These are phyloP conservation scores for Cutaneotrichosporon sp. DNA, from an alignment of 1,284 basidiomycete genomes.

Conservation along the genomic window DNA sequence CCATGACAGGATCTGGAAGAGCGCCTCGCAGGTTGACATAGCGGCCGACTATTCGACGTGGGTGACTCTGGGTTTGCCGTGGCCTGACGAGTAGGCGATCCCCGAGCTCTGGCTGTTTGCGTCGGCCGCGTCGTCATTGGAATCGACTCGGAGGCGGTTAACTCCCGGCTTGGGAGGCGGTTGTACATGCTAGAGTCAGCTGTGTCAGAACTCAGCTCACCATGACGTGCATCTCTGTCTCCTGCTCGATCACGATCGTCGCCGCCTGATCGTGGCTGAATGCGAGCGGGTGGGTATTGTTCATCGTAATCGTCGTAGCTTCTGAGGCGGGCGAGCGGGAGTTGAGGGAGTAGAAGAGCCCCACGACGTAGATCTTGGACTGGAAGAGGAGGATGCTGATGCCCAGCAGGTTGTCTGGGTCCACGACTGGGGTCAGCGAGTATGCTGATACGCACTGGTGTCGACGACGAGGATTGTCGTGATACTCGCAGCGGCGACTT, in stretches of 20 bases:
- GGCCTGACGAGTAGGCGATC: background rate
- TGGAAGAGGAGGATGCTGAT: constrained; percentile 32
- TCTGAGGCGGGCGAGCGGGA: constrained; percentile 15
- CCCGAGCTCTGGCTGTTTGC: background rate
- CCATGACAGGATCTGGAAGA: no score
- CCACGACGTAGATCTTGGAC: constrained; percentile 34
- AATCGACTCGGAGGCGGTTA: background rate
- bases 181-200: background rate
- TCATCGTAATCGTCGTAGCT: background rate
- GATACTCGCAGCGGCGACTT: constrained; percentile 33
- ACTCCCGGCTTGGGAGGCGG: background rate
- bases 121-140: background rate
- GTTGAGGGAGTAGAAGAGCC: constrained; percentile 39
- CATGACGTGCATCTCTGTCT: background rate
- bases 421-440: constrained; percentile 1
- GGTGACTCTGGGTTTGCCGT: no score
- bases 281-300: background rate
- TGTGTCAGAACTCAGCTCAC: background rate
- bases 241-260: background rate
- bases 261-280: background rate
- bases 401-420: constrained; percentile 31
- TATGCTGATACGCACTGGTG: no score
- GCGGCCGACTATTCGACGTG: no score
- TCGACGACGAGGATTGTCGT: constrained; percentile 32
- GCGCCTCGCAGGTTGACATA: no score